Conservation (phyloP, 371 early-diverging fungal species). For the Mucor irregularis region DNA sequence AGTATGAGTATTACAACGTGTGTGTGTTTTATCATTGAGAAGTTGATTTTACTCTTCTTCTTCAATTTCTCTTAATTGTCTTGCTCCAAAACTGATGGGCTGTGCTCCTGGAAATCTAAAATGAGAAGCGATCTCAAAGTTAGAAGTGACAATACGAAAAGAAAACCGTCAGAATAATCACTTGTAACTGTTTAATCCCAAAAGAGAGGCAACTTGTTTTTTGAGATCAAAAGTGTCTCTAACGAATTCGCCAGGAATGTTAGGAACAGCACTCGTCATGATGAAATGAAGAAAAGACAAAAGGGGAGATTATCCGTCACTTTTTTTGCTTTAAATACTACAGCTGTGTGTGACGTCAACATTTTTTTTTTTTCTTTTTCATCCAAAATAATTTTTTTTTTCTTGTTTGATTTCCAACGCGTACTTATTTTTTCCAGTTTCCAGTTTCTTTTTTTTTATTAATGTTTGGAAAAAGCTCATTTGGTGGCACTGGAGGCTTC, state of each 20-base stretch:
- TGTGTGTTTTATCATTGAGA: no score
- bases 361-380: no score
- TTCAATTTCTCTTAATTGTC: slow-evolving; percentile 71
- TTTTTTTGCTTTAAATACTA: not conserved
- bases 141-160: not conserved
- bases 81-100: slow-evolving; percentile 85
- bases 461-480: slow-evolving; percentile 49
- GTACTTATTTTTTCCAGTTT: no score
- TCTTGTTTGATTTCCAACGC: no score
- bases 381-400: no score
- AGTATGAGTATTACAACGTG: slow-evolving; percentile 31
- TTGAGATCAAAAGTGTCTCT: slow-evolving; percentile 29
- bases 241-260: slow-evolving; percentile 50
- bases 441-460: no score
- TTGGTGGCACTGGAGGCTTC: slow-evolving; percentile 48
- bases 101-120: slow-evolving; percentile 91
- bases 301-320: not conserved
- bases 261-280: slow-evolving; percentile 39
- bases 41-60: slow-evolving; percentile 73
- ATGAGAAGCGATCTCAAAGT: not conserved
- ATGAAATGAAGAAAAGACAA: slow-evolving; percentile 7
- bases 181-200: slow-evolving; percentile 45
- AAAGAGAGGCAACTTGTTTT: slow-evolving; percentile 37
- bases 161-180: slow-evolving; percentile 7
- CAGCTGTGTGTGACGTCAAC: no score